Evolutionary conservation across 2,329 filamentous ascomycete genomes (phyloP).

Genomic region (Didymella keratinophila): DNA sequence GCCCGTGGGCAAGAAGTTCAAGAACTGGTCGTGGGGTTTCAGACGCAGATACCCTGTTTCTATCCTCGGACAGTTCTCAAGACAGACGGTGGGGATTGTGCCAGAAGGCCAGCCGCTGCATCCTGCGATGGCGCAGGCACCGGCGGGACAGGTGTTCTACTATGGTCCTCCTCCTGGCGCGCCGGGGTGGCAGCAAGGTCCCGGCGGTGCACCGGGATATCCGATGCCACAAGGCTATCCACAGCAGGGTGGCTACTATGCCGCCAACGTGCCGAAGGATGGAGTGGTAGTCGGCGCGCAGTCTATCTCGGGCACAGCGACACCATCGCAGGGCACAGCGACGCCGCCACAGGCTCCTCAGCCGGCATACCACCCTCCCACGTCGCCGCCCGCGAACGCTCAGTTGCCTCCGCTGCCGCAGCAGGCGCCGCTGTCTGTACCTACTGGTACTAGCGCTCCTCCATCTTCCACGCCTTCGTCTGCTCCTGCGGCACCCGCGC

Average conservation of each 20-base stretch:
- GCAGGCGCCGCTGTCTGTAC: background rate
- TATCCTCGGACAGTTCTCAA: constrained; percentile 42
- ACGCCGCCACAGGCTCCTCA: constrained; percentile 25
- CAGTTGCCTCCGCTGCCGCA: constrained; percentile 15
- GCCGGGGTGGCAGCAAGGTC: constrained; percentile 30
- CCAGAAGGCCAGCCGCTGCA: constrained; percentile 37
- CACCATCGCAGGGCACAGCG: constrained; percentile 20
- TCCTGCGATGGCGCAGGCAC: constrained; percentile 34
- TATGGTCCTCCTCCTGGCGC: constrained; percentile 36
- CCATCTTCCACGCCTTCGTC: background rate
- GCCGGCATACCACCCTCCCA: constrained; percentile 23
- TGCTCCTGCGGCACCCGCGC: constrained; percentile 2
- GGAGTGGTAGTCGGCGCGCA: constrained; percentile 22
- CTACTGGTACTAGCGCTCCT: background rate
- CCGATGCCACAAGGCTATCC: constrained; percentile 32
- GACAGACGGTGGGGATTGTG: constrained; percentile 40
- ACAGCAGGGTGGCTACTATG: constrained; percentile 31
- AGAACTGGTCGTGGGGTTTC: constrained; percentile 48
- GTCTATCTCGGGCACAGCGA: constrained; percentile 18
- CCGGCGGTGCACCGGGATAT: constrained; percentile 22
- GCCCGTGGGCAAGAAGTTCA: constrained; percentile 38
- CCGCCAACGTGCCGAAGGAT: constrained; percentile 23
- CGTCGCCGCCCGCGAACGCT: constrained; percentile 11
- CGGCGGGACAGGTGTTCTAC: constrained; percentile 33
- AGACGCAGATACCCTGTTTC: constrained; percentile 39